phyloP scores from a whole-genome alignment of 257 asterid genomes.

The Petrea volubilis region DNA sequence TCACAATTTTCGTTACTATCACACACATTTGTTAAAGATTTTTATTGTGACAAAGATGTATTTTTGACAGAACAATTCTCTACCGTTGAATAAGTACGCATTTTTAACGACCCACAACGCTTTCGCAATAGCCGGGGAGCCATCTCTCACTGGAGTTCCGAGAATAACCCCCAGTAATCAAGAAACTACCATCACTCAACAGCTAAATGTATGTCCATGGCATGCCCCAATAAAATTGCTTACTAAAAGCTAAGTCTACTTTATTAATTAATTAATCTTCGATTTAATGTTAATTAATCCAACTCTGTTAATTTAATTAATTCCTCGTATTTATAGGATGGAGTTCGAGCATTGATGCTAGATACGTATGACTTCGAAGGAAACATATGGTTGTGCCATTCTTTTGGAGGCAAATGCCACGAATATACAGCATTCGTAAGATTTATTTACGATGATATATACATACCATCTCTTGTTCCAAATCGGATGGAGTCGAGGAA shows the following conservation, averaged over 20 bases:
- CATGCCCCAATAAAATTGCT: not conserved
- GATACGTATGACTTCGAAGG: constrained; percentile 71
- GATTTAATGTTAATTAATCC: not conserved
- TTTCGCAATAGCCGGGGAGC: constrained; percentile 49
- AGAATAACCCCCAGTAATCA: constrained; percentile 60
- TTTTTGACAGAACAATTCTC: constrained; percentile 54
- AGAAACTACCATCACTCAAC: constrained; percentile 62
- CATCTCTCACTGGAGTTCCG: constrained; percentile 51
- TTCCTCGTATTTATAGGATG: constrained; percentile 40
- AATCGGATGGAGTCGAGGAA: no score
- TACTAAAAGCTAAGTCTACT: no score
- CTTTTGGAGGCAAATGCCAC: constrained; percentile 62
- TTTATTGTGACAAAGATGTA: not conserved
- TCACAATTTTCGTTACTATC: not conserved
- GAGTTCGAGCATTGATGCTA: constrained; percentile 80
- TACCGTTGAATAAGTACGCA: constrained; percentile 76
- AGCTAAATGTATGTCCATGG: constrained; percentile 47
- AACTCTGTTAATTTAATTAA: not conserved
- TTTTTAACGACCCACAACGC: constrained; percentile 80
- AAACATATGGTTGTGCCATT: constrained; percentile 82
- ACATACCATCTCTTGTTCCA: no score
- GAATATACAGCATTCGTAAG: constrained; percentile 73
- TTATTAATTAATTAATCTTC: not conserved
- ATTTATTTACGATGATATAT: not conserved
- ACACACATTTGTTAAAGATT: not conserved